Conservation (phyloP, 306 rosid species). For the Lathyrus tuberosus region DNA sequence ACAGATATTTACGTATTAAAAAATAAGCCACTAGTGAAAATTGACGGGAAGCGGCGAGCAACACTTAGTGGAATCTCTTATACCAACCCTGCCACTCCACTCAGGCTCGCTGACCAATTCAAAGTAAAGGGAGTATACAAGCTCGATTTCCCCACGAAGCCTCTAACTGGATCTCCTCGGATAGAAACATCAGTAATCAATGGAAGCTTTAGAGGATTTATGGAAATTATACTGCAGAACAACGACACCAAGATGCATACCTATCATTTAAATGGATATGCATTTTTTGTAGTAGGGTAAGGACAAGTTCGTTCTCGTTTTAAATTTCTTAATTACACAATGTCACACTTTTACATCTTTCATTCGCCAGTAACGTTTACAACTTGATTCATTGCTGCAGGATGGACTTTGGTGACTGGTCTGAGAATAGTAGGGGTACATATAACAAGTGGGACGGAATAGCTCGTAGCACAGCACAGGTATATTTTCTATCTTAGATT, state of each 20-base stretch:
- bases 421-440: conserved; percentile 93
- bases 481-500: conserved; percentile 33
- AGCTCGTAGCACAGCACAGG: conserved; percentile 89
- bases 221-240: conserved; percentile 88
- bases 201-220: conserved; percentile 89
- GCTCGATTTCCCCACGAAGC: conserved; percentile 85
- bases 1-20: conserved; percentile 80
- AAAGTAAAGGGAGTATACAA: conserved; percentile 80
- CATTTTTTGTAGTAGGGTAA: conserved; percentile 93
- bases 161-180: conserved; percentile 69
- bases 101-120: conserved; percentile 79
- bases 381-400: conserved; percentile 52
- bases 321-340: conserved; percentile 21
- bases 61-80: conserved; percentile 83
- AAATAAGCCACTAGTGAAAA: conserved; percentile 67
- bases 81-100: conserved; percentile 78
- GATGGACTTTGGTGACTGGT: conserved; percentile 98
- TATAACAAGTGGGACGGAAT: conserved; percentile 99
- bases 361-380: conserved; percentile 9
- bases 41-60: conserved; percentile 68
- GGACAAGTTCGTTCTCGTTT: conserved; percentile 26
- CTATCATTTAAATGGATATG: conserved; percentile 89
- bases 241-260: conserved; percentile 90
- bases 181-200: conserved; percentile 79
- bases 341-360: background rate